Evolutionary conservation across 805 yeast genomes (phyloP), one percentile per base, ranked within the genome.

Genomic region (Nakazawaea siamensis): DNA sequence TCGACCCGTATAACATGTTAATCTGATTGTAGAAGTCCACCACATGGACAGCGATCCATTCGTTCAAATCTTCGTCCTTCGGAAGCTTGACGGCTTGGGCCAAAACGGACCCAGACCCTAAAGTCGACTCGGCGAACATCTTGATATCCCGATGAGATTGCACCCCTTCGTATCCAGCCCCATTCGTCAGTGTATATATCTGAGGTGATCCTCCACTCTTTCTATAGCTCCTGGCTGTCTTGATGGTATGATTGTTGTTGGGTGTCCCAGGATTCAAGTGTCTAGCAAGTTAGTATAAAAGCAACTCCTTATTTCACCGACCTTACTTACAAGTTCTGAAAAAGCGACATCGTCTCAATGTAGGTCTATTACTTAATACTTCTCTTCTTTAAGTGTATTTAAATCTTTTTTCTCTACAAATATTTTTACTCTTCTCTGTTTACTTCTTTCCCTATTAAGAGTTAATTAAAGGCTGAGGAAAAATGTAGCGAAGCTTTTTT

Each of bases 41-140:
- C n/a, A 90, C 92, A 54, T 90, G 95, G 10, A 88, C 94, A 0
- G 98, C 97, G 38, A 90, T 60, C 98, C 98, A 90, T 55, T 90
- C 98, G 48, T 81, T 80, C 37, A 77, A 52, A 49, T 85, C 92
- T 57, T 90, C 98, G 41, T 92, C 97, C 46, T 73, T 82, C 13
- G 98, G 98, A 19, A 92, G 64, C 51, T 82, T 82, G 16, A 90
- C 97, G 0, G 97, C 97, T 56, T 86, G 94, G 18, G 83, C 82
- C 43, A 92, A 66, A 2, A 88, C 88, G 21, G 90, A 79, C 24
- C 90, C 94, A 0, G 96, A 81, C 0, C 98, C 98, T 33, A 92
- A 65, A 0, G 98, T 90, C 29, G 94, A 87, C 54, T 90, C 97
- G 1, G 96, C 98, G 49, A 87, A 86, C 50, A 68, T 77, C 41